phyloP scores from a whole-genome alignment of 176 grass and related monocot species.

The Carex littledalei region DNA sequence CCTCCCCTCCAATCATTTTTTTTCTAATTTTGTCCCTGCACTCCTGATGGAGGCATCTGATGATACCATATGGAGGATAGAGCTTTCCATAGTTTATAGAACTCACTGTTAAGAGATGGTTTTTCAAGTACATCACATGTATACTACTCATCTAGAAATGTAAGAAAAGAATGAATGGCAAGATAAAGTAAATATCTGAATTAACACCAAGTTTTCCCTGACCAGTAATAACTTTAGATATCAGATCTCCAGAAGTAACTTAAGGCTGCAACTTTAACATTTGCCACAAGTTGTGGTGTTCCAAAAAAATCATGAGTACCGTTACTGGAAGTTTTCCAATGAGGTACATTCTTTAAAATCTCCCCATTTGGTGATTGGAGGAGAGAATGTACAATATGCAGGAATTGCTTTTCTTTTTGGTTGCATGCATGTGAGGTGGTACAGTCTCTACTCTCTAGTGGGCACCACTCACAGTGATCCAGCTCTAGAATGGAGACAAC shows the following conservation, averaged over 20 bases:
- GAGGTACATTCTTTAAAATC: neutral
- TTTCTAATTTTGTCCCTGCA: too few species aligned
- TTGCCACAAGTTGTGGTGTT: neutral
- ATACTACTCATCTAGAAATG: neutral
- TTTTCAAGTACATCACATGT: neutral
- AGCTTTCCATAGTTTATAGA: too few species aligned
- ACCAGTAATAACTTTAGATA: neutral
- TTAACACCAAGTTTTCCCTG: neutral
- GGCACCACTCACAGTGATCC: neutral
- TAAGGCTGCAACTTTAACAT: neutral
- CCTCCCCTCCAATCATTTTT: too few species aligned
- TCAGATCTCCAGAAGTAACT: neutral
- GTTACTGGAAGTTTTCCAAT: neutral
- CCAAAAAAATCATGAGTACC: neutral
- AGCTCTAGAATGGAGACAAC: neutral
- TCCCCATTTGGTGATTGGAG: constrained; percentile 3
- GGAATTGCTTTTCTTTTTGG: constrained; percentile 12
- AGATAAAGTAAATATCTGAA: neutral
- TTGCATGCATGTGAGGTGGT: constrained; percentile 19
- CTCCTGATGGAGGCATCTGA: too few species aligned
- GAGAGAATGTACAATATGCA: constrained; percentile 5
- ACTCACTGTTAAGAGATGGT: neutral
- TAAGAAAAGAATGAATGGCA: neutral
- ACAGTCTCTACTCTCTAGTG: neutral
- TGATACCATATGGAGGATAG: too few species aligned